Evolutionary conservation across 371 early-diverging fungal genomes (phyloP).

Genomic region (Mortierella sp.): DNA sequence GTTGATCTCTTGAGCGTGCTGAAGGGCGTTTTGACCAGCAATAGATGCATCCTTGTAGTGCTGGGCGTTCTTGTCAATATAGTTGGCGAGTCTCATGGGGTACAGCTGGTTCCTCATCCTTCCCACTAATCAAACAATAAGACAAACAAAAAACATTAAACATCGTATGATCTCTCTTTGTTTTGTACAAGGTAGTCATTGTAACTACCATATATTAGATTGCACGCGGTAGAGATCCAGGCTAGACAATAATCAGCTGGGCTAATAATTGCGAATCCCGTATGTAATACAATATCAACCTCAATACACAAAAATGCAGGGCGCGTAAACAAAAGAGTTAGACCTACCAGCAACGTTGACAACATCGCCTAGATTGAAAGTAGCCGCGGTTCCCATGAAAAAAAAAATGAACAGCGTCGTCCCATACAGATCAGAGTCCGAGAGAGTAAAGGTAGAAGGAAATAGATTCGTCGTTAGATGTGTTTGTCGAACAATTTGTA

Average conservation of each 20-base stretch:
- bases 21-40: constrained; percentile 33
- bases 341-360: constrained; percentile 50
- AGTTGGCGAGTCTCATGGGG: constrained; percentile 49
- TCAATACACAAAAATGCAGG: not conserved
- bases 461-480: not conserved
- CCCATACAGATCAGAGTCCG: not conserved
- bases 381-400: not conserved
- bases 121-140: constrained; percentile 27
- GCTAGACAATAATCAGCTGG: not conserved
- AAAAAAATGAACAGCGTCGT: not conserved
- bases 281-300: constrained; percentile 1
- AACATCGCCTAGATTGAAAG: constrained; percentile 39
- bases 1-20: constrained; percentile 31
- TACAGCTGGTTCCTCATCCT: constrained; percentile 56
- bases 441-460: not conserved
- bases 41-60: constrained; percentile 16
- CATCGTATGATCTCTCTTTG: constrained; percentile 1
- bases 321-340: not conserved
- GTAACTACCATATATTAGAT: no score
- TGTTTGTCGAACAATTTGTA: not conserved
- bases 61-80: constrained; percentile 47
- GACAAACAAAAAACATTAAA: not conserved
- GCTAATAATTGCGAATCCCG: not conserved
- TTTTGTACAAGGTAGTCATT: no score
- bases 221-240: not conserved